Evolutionary conservation across 2,329 filamentous ascomycete genomes (phyloP).

Genomic region (Epichloe festucae): DNA sequence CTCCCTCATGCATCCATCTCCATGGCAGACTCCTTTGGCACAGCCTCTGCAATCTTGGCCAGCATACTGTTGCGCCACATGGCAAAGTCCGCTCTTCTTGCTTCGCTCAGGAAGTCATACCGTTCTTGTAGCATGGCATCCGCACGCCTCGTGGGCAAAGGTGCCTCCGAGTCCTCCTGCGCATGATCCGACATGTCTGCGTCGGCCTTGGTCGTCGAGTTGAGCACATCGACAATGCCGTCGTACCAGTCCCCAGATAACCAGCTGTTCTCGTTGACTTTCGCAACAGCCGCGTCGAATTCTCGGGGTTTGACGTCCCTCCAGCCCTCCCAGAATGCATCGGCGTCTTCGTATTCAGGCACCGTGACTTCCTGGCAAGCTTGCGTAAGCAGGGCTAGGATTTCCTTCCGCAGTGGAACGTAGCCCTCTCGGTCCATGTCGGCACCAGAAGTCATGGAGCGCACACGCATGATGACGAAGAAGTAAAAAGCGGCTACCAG

Average conservation of each 20-base stretch:
- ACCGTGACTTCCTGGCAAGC: slow-evolving; percentile 28
- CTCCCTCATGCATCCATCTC: slow-evolving; percentile 19
- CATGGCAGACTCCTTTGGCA: slow-evolving; percentile 17
- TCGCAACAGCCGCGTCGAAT: slow-evolving; percentile 48
- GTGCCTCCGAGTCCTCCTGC: slow-evolving; percentile 15
- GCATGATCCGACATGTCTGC: slow-evolving; percentile 23
- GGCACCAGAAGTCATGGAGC: slow-evolving; percentile 25
- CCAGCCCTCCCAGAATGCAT: slow-evolving; percentile 40
- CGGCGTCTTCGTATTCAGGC: slow-evolving; percentile 29
- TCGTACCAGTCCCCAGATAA: slow-evolving; percentile 50
- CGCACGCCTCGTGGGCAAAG: slow-evolving; percentile 32
- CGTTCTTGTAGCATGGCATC: slow-evolving; percentile 66
- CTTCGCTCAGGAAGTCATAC: slow-evolving; percentile 57
- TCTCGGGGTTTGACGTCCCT: slow-evolving; percentile 34
- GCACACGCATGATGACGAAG: slow-evolving; percentile 41
- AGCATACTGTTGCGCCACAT: slow-evolving; percentile 52
- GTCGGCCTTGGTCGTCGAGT: slow-evolving; percentile 19
- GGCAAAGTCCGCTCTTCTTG: slow-evolving; percentile 45
- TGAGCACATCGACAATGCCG: slow-evolving; percentile 42
- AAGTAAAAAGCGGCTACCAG: slow-evolving; percentile 49
- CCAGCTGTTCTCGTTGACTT: slow-evolving; percentile 44
- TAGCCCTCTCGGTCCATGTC: slow-evolving; percentile 31
- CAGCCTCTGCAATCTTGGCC: slow-evolving; percentile 37
- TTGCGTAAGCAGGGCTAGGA: slow-evolving; percentile 28
- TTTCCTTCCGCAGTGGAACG: slow-evolving; percentile 30